phyloP scores from a whole-genome alignment of 2,329 filamentous ascomycete genomes.

The Diaporthe ampelina region DNA sequence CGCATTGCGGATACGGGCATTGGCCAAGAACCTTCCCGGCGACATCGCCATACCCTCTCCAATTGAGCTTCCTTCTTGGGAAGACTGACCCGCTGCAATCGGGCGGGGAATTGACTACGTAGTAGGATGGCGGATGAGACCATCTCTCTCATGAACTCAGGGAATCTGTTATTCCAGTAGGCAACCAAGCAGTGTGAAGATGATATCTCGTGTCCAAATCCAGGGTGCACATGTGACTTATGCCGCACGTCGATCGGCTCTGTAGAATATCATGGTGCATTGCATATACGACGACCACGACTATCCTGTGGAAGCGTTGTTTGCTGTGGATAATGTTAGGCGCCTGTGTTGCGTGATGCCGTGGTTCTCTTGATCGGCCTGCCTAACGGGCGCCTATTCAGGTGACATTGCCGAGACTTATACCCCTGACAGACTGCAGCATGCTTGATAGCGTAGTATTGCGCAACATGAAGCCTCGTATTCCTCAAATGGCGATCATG shows the following conservation, averaged over 20 bases:
- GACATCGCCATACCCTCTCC: conserved; percentile 1
- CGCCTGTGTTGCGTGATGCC: neutral
- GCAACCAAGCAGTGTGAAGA: neutral
- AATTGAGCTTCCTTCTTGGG: conserved; percentile 27
- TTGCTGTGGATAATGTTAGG: neutral
- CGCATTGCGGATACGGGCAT: conserved; percentile 19
- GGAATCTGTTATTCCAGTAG: neutral
- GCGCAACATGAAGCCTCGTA: neutral
- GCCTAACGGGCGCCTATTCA: neutral
- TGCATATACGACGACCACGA: conserved; percentile 5
- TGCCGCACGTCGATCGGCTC: neutral
- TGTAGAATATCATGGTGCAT: neutral
- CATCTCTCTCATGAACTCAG: neutral
- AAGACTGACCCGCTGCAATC: conserved; percentile 18
- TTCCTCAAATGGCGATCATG: neutral
- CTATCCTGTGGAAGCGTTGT: neutral
- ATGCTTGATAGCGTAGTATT: conserved; percentile 21
- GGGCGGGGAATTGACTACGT: neutral
- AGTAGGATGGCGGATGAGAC: neutral
- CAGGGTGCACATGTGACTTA: neutral
- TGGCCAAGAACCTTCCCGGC: conserved; percentile 10
- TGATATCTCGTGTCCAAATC: conserved; percentile 8
- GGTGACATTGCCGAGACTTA: conserved; percentile 22
- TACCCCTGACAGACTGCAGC: conserved; percentile 21
- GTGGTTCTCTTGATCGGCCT: neutral